Evolutionary conservation across 2,329 filamentous ascomycete species (phyloP), one percentile per base, ranked within the genome.

Genomic region (Talaromyces piceae): DNA sequence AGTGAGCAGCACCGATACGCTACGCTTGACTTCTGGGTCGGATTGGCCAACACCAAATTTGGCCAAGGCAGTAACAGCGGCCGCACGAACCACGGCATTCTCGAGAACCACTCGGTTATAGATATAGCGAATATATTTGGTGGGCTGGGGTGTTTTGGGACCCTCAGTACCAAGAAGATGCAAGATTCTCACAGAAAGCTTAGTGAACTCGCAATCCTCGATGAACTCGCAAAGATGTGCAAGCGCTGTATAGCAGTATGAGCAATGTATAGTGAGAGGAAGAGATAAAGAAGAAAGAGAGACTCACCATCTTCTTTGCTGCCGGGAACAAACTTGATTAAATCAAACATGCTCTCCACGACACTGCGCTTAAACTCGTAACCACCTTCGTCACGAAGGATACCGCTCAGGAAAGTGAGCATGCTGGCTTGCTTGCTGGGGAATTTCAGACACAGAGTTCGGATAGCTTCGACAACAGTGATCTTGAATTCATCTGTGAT

Each of bases 401-500:
- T 95, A n/a, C 91, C 88, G 64, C 91, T 95, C 45, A 98, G 81
- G 82, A 98, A 98, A 47, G 88, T 83, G 48, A 98, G 83, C 91
- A 98, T 97, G 56, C 90, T 91, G 44, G 91, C 91, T 73, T 98
- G 93, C 75, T 98, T 98, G 74, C 82, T 91, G 28, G 93, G 93
- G 75, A 98, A 98, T 74, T 98, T 98, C 61, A 98, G 77, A 68
- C 91, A 97, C 37, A 98, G 76, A 3, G 93, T 97, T 55, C 93
- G 87, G 65, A 98, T 96, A 39, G 93, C 93, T 71, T 98, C 93
- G 41, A 98, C 91, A 63, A 98, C 95, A n/a, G 93, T 98, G 60
- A 98, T 95, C 78, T 97, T 98, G 79, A 98, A 98, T 71, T 98
- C 93, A 66, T 98, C 93, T 5, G 91, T 96, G 59, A 97, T 97